Conservation (phyloP, 2,329 filamentous ascomycete species). For the Tolypocladium sp. region DNA sequence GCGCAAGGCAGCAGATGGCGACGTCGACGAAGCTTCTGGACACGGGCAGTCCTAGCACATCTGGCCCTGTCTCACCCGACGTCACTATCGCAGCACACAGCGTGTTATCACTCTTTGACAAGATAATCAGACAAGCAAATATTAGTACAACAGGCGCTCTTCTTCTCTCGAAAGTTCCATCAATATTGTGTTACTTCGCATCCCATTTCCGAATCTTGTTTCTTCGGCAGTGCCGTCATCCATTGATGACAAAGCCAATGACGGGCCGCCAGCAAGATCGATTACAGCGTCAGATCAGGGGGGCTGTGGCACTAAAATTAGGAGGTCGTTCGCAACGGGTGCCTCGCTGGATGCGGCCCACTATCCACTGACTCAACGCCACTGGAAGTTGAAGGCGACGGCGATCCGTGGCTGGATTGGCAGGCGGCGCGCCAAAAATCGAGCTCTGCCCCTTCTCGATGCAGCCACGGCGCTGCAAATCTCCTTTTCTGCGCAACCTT, state of each 20-base stretch:
- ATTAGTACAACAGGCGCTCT: background rate
- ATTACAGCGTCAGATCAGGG: background rate
- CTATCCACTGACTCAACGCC: background rate
- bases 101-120: background rate
- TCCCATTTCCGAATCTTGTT: background rate
- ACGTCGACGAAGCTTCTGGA: background rate
- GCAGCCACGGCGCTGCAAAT: background rate
- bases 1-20: background rate
- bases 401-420: background rate
- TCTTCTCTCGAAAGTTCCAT: background rate
- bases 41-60: background rate
- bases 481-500: slow-evolving; percentile 2
- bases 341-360: background rate
- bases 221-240: background rate
- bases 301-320: background rate
- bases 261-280: background rate
- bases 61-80: background rate
- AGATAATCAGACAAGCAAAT: background rate
- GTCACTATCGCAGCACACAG: background rate
- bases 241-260: background rate
- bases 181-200: background rate
- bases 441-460: background rate
- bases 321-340: background rate
- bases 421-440: background rate
- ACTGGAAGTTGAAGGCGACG: background rate